Evolutionary conservation across 768 basidiomycete genomes (phyloP), one percentile per base, ranked within the genome.

Genomic region (Termitomyces sp.): DNA sequence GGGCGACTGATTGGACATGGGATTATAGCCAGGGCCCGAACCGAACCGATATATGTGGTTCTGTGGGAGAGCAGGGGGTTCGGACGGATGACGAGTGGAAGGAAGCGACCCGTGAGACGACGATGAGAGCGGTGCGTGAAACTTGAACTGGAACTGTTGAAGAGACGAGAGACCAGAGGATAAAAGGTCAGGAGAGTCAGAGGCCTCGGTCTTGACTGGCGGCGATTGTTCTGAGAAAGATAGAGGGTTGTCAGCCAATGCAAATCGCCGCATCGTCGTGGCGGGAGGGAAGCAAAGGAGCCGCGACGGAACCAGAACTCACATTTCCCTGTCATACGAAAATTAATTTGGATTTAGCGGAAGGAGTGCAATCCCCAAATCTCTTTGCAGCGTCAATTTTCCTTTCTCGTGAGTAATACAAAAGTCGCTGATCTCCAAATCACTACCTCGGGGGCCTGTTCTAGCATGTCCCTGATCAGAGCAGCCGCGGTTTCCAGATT

Each of bases 171-270:
- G 54, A 50, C 60, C 54, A 41, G 63, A 60, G 54, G 73, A 68
- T 51, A 73, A 65, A 62, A 77, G 70, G 64, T 75, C 72, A 60
- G 76, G 76, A 52, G 76, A 77, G 65, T 73, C 66, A 60, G 69
- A 70, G 51, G 68, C 70, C 62, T 76, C 75, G 50, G 73, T 71
- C 68, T 78, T 78, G 52, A 76, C 70, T 59, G 66, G 65, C 58
- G 61, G 55, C 33, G 65, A 63, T 35, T 56, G 60, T 58, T 59
- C 57, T 57, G 60, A 35, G 44, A 53, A 53, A 56, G 56, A 63
- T 3, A 25, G 42, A 43, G 62, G 42, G n/a, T n/a, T n/a, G 55
- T 68, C 54, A 61, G 68, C 46, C 29, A 56, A 53, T 5, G 57
- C 18, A 23, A 64, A 60, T 22, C 60, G 38, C 38, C 58, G 56